These are phyloP conservation scores for Abrus pulchellus DNA, from an alignment of 306 rosid genomes.

Conservation along the genomic window DNA sequence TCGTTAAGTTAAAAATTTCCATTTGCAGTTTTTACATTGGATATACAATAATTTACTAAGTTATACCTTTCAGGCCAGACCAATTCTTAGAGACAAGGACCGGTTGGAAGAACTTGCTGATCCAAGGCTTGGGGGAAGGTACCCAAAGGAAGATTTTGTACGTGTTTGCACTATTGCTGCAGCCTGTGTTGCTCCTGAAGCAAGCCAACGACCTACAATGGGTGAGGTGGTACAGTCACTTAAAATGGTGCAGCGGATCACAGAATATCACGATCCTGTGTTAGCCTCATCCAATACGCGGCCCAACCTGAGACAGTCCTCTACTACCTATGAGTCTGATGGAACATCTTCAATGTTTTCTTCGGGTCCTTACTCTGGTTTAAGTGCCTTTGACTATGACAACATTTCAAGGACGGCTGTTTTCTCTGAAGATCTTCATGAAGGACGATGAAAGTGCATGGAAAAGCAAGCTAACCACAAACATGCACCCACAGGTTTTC, in stretches of 20 bases:
- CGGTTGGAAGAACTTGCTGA: slow-evolving; percentile 89
- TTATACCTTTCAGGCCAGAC: slow-evolving; percentile 81
- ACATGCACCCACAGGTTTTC: slow-evolving; percentile 29
- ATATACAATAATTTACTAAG: slow-evolving; percentile 36
- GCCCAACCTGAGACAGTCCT: slow-evolving; percentile 79
- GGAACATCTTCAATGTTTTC: slow-evolving; percentile 95
- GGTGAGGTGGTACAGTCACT: slow-evolving; percentile 99
- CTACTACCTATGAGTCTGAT: slow-evolving; percentile 90
- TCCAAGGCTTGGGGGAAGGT: slow-evolving; percentile 83
- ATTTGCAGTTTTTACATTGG: slow-evolving; percentile 11
- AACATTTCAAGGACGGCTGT: slow-evolving; percentile 79
- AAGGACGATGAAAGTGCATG: slow-evolving; percentile 74
- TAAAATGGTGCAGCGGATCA: slow-evolving; percentile 93
- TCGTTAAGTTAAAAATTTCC: slow-evolving; percentile 24
- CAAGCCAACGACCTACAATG: slow-evolving; percentile 97
- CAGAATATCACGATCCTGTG: slow-evolving; percentile 71
- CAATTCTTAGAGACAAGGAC: slow-evolving; percentile 93
- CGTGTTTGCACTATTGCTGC: slow-evolving; percentile 97
- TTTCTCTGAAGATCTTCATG: slow-evolving; percentile 98
- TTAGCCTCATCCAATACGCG: slow-evolving; percentile 70
- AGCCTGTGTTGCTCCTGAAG: slow-evolving; percentile 97
- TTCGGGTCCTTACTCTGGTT: slow-evolving; percentile 93
- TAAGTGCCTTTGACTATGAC: slow-evolving; percentile 84
- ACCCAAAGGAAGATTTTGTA: slow-evolving; percentile 87
- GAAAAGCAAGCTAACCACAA: slow-evolving; percentile 8